phyloP scores from a whole-genome alignment of 306 rosid species.

The Corylus avellana region DNA sequence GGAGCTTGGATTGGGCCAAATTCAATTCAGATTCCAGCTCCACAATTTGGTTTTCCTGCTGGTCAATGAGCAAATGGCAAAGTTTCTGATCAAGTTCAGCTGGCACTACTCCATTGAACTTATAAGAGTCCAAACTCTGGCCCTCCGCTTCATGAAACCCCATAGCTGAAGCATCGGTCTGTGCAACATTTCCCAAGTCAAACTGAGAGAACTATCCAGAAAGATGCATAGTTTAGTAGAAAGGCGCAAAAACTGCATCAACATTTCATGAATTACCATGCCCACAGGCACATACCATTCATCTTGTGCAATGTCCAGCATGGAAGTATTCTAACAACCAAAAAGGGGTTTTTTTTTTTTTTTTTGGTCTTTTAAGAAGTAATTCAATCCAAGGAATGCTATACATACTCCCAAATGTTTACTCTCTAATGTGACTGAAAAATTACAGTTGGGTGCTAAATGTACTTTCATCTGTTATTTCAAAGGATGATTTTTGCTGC shows the following conservation, averaged over 20 bases:
- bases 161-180: slow-evolving; percentile 43
- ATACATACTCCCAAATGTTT: too few species aligned
- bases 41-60: slow-evolving; percentile 58
- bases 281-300: background rate
- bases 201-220: slow-evolving; percentile 15
- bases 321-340: background rate
- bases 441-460: too few species aligned
- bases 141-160: slow-evolving; percentile 34
- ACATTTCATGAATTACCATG: background rate
- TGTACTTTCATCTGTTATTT: too few species aligned
- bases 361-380: too few species aligned
- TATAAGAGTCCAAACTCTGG: slow-evolving; percentile 14
- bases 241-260: background rate
- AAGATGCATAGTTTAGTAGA: slow-evolving; percentile 2
- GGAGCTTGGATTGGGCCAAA: slow-evolving; percentile 54
- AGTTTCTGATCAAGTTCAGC: slow-evolving; percentile 61
- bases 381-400: too few species aligned
- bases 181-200: slow-evolving; percentile 29
- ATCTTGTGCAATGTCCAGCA: background rate
- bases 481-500: too few species aligned
- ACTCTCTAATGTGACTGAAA: too few species aligned
- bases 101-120: slow-evolving; percentile 48
- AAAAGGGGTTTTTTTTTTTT: background rate
- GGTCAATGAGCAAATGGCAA: slow-evolving; percentile 65
- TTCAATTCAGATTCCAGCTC: slow-evolving; percentile 68